Evolutionary conservation across 495 filamentous ascomycete species (phyloP).

Genomic region (Aspergillus ostianus): DNA sequence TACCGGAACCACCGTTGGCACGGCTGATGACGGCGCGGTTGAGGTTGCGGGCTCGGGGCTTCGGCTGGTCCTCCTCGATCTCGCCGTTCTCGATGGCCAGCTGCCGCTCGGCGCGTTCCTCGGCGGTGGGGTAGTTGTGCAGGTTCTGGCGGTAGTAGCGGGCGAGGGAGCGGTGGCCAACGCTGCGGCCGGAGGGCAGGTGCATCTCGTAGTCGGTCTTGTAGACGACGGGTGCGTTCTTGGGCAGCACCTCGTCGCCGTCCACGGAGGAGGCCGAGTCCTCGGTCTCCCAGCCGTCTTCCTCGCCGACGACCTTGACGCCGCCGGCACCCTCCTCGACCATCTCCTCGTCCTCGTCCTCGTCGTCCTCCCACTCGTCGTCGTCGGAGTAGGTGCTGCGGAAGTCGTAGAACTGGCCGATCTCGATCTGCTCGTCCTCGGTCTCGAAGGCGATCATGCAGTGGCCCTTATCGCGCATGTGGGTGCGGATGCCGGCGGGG

Average conservation of each 20-base stretch:
- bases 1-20: constrained; percentile 70
- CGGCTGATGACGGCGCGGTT: constrained; percentile 62
- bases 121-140: constrained; percentile 69
- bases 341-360: constrained; percentile 38
- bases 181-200: constrained; percentile 85
- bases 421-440: constrained; percentile 87
- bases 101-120: constrained; percentile 53
- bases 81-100: constrained; percentile 48
- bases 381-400: constrained; percentile 88
- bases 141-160: constrained; percentile 92
- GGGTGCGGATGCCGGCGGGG: constrained; percentile 74
- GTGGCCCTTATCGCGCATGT: constrained; percentile 96
- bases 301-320: constrained; percentile 40
- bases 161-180: constrained; percentile 83
- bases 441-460: constrained; percentile 92
- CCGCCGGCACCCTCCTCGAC: constrained; percentile 38
- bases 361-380: constrained; percentile 44
- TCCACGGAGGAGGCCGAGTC: constrained; percentile 79
- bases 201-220: constrained; percentile 91
- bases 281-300: constrained; percentile 89
- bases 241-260: constrained; percentile 33
- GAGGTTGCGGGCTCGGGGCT: constrained; percentile 38
- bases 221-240: constrained; percentile 64
- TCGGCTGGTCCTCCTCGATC: constrained; percentile 43
- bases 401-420: constrained; percentile 99